Percentiles rank a stretch among this genome's conserved stretches.
phyloP scores from a whole-genome alignment of 2,329 filamentous ascomycete genomes.

The Orbilia ellipsospora region DNA sequence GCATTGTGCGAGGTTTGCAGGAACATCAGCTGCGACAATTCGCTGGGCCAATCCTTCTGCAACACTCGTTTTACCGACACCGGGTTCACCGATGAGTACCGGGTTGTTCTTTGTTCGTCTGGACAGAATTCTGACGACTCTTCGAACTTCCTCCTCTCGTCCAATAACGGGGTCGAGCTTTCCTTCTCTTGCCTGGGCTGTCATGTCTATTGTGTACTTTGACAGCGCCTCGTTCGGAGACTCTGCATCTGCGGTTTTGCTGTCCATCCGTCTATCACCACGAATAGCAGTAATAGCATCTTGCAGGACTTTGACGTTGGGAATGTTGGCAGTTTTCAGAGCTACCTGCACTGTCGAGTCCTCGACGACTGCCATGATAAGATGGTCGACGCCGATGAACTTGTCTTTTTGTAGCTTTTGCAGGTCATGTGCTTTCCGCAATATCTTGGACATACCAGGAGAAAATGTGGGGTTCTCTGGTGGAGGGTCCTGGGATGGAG shows the following conservation, averaged over 20 bases:
- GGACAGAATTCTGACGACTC: slow-evolving; percentile 90
- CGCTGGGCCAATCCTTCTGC: slow-evolving; percentile 94
- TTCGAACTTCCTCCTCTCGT: slow-evolving; percentile 91
- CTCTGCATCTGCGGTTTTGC: slow-evolving; percentile 93
- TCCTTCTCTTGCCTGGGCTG: slow-evolving; percentile 91
- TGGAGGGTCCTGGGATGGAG: slow-evolving; percentile 93
- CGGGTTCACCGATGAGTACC: slow-evolving; percentile 95
- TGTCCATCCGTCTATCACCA: slow-evolving; percentile 92
- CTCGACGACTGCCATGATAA: slow-evolving; percentile 86
- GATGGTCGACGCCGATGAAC: slow-evolving; percentile 92
- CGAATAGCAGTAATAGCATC: slow-evolving; percentile 91
- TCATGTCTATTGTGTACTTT: slow-evolving; percentile 99
- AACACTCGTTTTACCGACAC: slow-evolving; percentile 98
- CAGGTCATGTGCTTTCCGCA: slow-evolving; percentile 85
- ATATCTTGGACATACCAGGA: slow-evolving; percentile 81
- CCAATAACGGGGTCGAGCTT: slow-evolving; percentile 98
- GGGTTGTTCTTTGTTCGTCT: slow-evolving; percentile 98
- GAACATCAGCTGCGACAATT: slow-evolving; percentile 96
- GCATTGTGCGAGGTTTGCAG: slow-evolving; percentile 88
- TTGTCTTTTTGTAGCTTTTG: slow-evolving; percentile 98
- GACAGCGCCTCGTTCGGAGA: slow-evolving; percentile 87
- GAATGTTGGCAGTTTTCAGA: slow-evolving; percentile 87
- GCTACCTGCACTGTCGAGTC: slow-evolving; percentile 78
- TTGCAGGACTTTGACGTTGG: slow-evolving; percentile 89
- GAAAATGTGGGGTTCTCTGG: slow-evolving; percentile 87